Evolutionary conservation across 176 grass and related monocot genomes (phyloP).

Genomic region (Saccharum officinarum): DNA sequence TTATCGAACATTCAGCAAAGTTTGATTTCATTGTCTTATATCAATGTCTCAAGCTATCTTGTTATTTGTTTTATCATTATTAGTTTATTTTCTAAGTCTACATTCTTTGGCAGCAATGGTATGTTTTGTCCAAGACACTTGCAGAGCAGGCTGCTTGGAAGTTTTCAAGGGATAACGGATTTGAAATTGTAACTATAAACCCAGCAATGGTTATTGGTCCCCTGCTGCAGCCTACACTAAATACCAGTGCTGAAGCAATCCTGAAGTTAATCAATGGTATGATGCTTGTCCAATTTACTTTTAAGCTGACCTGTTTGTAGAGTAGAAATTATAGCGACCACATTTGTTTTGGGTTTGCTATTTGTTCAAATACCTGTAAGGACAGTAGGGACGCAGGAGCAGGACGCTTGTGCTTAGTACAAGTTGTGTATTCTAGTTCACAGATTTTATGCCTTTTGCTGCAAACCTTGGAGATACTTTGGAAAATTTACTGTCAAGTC

Average conservation of each 20-base stretch:
- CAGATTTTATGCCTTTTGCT: not conserved
- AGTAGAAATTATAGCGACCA: slow-evolving; percentile 1
- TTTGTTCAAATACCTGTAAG: not conserved
- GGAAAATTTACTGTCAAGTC: not conserved
- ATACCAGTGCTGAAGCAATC: slow-evolving; percentile 57
- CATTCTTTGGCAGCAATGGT: slow-evolving; percentile 52
- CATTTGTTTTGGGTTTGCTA: too few species aligned
- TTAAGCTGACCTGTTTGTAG: not conserved
- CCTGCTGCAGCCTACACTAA: slow-evolving; percentile 66
- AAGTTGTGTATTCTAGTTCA: not conserved
- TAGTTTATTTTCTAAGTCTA: not conserved
- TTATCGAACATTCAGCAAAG: not conserved
- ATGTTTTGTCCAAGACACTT: slow-evolving; percentile 65
- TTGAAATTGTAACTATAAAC: slow-evolving; percentile 60
- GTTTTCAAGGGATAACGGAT: slow-evolving; percentile 57
- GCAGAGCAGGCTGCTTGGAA: slow-evolving; percentile 68
- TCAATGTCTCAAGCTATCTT: not conserved
- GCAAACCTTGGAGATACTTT: not conserved
- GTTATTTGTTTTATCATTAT: not conserved
- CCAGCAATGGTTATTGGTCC: slow-evolving; percentile 67
- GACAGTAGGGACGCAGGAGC: not conserved
- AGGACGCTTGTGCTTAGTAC: not conserved
- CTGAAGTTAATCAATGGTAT: slow-evolving; percentile 62
- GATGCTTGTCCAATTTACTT: slow-evolving; percentile 1
- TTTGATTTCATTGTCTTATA: not conserved